Evolutionary conservation across 306 rosid genomes (phyloP).

Genomic region (Vigna mungo): DNA sequence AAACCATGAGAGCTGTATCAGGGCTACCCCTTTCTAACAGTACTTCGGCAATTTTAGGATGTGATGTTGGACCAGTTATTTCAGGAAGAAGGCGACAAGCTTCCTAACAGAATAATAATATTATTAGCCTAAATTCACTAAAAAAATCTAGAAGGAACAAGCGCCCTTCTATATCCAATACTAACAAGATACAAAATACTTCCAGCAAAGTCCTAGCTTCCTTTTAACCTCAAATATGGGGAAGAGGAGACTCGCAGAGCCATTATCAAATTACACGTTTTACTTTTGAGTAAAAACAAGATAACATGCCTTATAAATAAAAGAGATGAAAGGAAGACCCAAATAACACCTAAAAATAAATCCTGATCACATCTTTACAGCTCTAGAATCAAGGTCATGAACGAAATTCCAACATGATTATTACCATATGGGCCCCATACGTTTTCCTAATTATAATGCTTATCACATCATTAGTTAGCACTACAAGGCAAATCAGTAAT

Average conservation of each 20-base stretch:
- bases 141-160: conserved; percentile 13
- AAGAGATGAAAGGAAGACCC: not conserved
- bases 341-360: conserved; percentile 11
- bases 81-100: conserved; percentile 89
- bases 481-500: conserved; percentile 15
- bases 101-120: conserved; percentile 69
- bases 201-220: conserved; percentile 8
- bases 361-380: conserved; percentile 7
- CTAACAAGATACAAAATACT: conserved; percentile 2
- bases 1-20: conserved; percentile 88
- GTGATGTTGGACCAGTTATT: conserved; percentile 81
- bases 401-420: conserved; percentile 12
- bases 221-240: conserved; percentile 7
- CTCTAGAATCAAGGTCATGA: conserved; percentile 24
- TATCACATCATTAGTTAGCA: conserved; percentile 20
- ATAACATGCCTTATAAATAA: not conserved
- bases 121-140: conserved; percentile 34
- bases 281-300: conserved; percentile 2
- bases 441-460: conserved; percentile 14
- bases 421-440: conserved; percentile 23
- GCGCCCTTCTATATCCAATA: not conserved
- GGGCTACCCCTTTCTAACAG: conserved; percentile 87
- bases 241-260: conserved; percentile 12
- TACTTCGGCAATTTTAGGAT: conserved; percentile 97
- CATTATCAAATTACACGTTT: not conserved